Evolutionary conservation across 2,329 filamentous ascomycete species (phyloP).

Genomic region (Aspergillus sp.): DNA sequence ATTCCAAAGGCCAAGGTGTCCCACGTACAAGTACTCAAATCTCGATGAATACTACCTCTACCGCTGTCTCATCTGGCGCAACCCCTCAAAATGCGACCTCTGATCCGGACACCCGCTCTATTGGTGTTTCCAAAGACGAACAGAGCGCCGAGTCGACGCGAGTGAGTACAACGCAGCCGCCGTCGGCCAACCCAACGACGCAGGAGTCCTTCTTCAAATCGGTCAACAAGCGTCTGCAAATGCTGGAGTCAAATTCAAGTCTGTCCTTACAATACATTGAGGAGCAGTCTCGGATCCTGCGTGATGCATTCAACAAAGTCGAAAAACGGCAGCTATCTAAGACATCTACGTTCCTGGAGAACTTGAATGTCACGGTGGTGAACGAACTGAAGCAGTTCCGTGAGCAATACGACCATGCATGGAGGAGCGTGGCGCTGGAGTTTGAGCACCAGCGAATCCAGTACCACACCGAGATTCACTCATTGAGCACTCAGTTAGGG

Average conservation of each 20-base stretch:
- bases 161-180: conserved; percentile 48
- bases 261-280: conserved; percentile 94
- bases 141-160: conserved; percentile 28
- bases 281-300: conserved; percentile 86
- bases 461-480: conserved; percentile 78
- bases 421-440: conserved; percentile 92
- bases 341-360: conserved; percentile 75
- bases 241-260: conserved; percentile 89
- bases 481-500: conserved; percentile 75
- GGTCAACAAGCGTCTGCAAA: conserved; percentile 85
- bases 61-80: conserved; percentile 18
- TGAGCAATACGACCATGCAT: conserved; percentile 90
- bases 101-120: conserved; percentile 24
- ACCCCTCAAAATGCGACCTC: conserved; percentile 22
- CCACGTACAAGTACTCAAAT: conserved; percentile 11
- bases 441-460: conserved; percentile 85
- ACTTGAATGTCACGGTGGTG: conserved; percentile 84
- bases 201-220: conserved; percentile 99
- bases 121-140: conserved; percentile 32
- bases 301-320: conserved; percentile 81
- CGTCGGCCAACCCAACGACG: conserved; percentile 71
- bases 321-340: conserved; percentile 87
- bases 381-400: conserved; percentile 75
- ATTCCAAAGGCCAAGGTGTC: conserved; percentile 21
- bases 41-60: conserved; percentile 16